These are phyloP conservation scores for Solanum clarkiae DNA, from an alignment of 257 asterid species.

Conservation along the genomic window DNA sequence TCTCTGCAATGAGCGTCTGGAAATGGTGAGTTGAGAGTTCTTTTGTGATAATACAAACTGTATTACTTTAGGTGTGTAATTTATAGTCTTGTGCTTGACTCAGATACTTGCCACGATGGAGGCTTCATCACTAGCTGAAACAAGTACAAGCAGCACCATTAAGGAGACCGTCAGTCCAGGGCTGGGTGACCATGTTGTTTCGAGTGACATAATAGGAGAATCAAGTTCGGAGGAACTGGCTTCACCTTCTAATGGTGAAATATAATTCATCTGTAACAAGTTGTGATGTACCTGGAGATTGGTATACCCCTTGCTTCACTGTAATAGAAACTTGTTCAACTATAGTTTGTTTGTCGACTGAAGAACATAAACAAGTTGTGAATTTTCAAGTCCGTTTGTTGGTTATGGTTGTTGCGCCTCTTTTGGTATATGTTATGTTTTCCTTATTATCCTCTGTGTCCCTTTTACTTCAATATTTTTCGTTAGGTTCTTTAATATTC, in stretches of 20 bases:
- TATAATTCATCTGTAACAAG: conserved; percentile 51
- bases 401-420: background rate
- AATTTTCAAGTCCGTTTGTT: background rate
- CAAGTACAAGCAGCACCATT: conserved; percentile 18
- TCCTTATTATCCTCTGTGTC: background rate
- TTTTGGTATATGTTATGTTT: background rate
- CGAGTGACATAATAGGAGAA: conserved; percentile 40
- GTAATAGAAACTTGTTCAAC: background rate
- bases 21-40: conserved; percentile 39
- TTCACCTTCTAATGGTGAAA: conserved; percentile 44
- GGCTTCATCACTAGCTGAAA: conserved; percentile 38
- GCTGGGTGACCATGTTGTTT: conserved; percentile 10
- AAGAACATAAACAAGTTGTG: background rate
- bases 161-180: conserved; percentile 43
- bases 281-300: conserved; percentile 16
- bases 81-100: conserved; percentile 1
- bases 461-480: background rate
- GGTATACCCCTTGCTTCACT: too few species aligned
- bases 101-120: conserved; percentile 55
- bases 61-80: background rate
- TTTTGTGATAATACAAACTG: background rate
- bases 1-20: conserved; percentile 60
- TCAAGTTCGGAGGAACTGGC: conserved; percentile 66
- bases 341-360: background rate
- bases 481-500: too few species aligned